Base-by-base conservation (phyloP, 192 early-diverging fungal genomes). In the Dispira simplex region DNA sequence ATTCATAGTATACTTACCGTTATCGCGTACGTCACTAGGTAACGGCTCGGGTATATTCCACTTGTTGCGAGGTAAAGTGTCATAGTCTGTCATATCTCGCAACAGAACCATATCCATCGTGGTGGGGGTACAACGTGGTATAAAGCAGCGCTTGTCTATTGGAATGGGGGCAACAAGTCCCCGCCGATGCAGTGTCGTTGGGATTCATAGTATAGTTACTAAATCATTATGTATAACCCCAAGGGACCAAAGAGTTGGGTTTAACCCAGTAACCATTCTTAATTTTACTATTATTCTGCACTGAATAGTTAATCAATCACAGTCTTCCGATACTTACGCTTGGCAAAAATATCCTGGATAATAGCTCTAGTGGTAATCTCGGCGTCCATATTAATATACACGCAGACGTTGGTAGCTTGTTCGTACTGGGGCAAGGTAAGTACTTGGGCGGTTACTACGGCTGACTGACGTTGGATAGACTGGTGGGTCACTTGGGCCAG, bases 41-140 rank as follows among this genome's bases (percentile, higher is more conserved):
- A 57, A 56, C 16, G 72, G 72, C 49, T 74, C 72, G 3, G 68
- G 69, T 62, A 74, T 74, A 21, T 52, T 43, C 69, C 68, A 74
- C n/a, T 62, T 63, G 62, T 74, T 74, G 21, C 32, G 53, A 8
- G 72, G 72, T n/a, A 74, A 62, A 21, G 64, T 32, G 46, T 21
- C 49, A 59, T 62, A 74, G 63, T 74, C 72, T 32, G 65, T 58
- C 53, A 55, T 32, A n/a, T 66, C 56, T 4, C 18, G 32, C 21
- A 74, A 55, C 28, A 46, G 20, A 8, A 74, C 66, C 72, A 74
- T 74, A 25, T 67, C 63, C 72, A 71, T 66, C 12, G 21, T 58
- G 46, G 57, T 13, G 25, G 18, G 13, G 12, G 54, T 56, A 21
- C 54, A 56, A 2, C 54, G 54, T 23, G 54, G 54, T 26, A 56